These are phyloP conservation scores for Aspergillus bombycis DNA, from an alignment of 2,329 filamentous ascomycete species.

Conservation along the genomic window DNA sequence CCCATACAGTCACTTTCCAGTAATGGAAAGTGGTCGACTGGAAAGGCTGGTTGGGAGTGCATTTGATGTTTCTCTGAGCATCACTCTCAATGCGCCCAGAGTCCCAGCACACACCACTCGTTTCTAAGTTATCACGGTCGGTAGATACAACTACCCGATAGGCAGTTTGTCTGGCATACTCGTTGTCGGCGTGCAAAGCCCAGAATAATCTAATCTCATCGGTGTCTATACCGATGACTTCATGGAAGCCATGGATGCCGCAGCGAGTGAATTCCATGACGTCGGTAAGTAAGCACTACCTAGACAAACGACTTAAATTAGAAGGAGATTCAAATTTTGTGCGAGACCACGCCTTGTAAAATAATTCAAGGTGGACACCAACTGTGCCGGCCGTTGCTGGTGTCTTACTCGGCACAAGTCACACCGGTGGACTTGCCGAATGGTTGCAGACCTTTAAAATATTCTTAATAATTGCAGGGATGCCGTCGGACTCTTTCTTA, in stretches of 20 bases:
- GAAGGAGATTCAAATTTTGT: neutral
- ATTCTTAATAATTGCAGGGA: neutral
- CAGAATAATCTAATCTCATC: conserved; percentile 29
- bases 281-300: neutral
- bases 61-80: conserved; percentile 27
- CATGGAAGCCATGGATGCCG: conserved; percentile 30
- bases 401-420: neutral
- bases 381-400: neutral
- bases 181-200: conserved; percentile 16
- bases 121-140: neutral
- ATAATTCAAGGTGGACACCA: neutral
- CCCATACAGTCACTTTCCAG: conserved; percentile 27
- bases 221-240: conserved; percentile 25
- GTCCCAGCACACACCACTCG: conserved; percentile 18
- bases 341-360: neutral
- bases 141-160: conserved; percentile 21
- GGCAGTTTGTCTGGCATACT: conserved; percentile 16
- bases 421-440: neutral
- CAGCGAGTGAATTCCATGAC: conserved; percentile 23
- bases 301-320: neutral
- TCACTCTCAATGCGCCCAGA: conserved; percentile 24
- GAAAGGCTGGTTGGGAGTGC: conserved; percentile 19
- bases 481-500: neutral
- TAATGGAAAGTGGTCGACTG: conserved; percentile 25
- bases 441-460: neutral